Evolutionary conservation across 352 stramenopile species (phyloP).

Genomic region (Phytophthora pisi): DNA sequence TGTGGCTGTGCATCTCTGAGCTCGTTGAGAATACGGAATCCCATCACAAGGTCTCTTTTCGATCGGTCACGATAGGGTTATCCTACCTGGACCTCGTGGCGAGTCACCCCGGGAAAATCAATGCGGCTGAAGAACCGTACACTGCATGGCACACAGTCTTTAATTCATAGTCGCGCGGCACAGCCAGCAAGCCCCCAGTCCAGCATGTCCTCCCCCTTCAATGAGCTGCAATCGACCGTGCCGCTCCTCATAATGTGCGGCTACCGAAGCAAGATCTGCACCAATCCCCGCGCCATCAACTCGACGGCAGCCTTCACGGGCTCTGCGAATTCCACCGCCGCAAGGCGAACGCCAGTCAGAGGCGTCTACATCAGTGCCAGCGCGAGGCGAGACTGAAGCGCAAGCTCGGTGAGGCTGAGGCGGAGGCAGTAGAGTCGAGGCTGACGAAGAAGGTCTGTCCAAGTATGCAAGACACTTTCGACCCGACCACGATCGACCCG

Average conservation of each 20-base stretch:
- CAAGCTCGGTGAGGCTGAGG: not conserved
- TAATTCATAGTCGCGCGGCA: not conserved
- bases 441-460: not conserved
- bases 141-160: not conserved
- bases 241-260: constrained; percentile 35
- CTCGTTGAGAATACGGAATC: too few relatives aligned
- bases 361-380: constrained; percentile 46
- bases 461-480: not conserved
- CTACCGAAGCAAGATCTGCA: constrained; percentile 67
- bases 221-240: constrained; percentile 5
- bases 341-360: constrained; percentile 66
- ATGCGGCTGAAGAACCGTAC: not conserved
- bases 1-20: too few relatives aligned
- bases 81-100: not conserved
- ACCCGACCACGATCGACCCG: not conserved
- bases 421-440: not conserved
- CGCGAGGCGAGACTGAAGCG: constrained; percentile 19
- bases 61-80: too few relatives aligned
- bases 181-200: not conserved
- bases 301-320: constrained; percentile 57
- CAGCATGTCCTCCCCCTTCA: constrained; percentile 11
- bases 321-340: constrained; percentile 63
- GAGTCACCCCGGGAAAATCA: not conserved
- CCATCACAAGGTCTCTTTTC: too few relatives aligned
- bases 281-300: constrained; percentile 50